A percentile compares a stretch with the other conserved stretches of the same genome.
phyloP scores from a whole-genome alignment of 768 basidiomycete species.

The Lactarius sanguifluus region DNA sequence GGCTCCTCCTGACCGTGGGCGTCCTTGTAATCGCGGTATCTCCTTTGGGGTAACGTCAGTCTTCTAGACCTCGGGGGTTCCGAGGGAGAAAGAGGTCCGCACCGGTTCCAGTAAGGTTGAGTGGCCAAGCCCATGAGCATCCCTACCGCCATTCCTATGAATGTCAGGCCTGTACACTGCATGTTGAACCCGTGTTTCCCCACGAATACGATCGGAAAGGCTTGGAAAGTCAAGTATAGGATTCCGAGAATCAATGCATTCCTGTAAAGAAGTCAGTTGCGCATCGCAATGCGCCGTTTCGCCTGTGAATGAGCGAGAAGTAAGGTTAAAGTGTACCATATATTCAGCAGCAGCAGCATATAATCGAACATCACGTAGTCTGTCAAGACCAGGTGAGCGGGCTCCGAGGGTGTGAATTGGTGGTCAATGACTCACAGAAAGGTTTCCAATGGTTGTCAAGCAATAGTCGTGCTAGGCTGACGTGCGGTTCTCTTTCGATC shows the following conservation, averaged over 20 bases:
- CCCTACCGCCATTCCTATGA: constrained; percentile 52
- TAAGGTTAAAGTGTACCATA: constrained; percentile 49
- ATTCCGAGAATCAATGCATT: constrained; percentile 44
- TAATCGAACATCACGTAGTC: constrained; percentile 63
- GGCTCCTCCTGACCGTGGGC: constrained; percentile 47
- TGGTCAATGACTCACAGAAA: constrained; percentile 53
- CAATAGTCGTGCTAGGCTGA: constrained; percentile 48
- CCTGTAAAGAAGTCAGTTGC: constrained; percentile 32
- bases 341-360: constrained; percentile 73
- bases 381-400: constrained; percentile 32
- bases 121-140: constrained; percentile 42
- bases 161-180: constrained; percentile 50
- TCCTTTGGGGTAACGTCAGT: constrained; percentile 33
- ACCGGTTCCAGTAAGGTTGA: constrained; percentile 49
- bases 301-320: constrained; percentile 10
- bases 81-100: neutral
- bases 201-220: constrained; percentile 53
- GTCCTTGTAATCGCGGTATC: constrained; percentile 39
- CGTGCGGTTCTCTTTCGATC: constrained; percentile 48
- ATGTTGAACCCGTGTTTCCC: constrained; percentile 51
- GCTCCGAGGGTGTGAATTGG: neutral
- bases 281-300: neutral
- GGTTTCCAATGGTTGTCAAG: constrained; percentile 63
- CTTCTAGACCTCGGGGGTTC: neutral
- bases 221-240: constrained; percentile 56